Base-by-base conservation (phyloP, 768 basidiomycete genomes). In the Boletus tomentosulus region DNA sequence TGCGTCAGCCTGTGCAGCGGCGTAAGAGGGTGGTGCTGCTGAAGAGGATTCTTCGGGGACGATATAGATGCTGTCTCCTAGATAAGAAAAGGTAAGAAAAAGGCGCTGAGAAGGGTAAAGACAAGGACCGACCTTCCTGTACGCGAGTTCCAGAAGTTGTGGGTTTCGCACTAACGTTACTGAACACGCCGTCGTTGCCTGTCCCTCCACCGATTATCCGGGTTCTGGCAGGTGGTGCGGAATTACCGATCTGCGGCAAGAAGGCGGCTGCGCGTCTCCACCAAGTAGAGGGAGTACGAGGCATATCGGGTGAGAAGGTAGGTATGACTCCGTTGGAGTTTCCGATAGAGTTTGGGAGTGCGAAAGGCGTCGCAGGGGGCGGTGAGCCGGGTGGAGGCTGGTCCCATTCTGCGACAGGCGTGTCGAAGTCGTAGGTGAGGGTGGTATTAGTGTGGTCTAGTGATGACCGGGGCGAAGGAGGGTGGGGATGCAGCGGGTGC, bases 161-260 rank as follows among this genome's bases (percentile, higher is more conserved):
- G 1, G 87, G 87, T 64, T 97, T 96, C 15, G 96, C 96, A 38
- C 84, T 85, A n/a, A 98, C 83, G 68, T 98, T 98, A 31, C 85
- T 88, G 70, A 98, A 98, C 22, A 98, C 95, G 16, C 95, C 96
- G 55, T 95, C 93, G 60, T 94, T 93, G 46, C 78, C 72, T 11
- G 76, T 76, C 8, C 88, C 89, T 34, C 84, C 82, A 28, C 89
- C 89, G 6, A 88, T 67, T 16, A 51, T 19, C n/a, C 30, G 57
- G 6, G 53, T 27, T 46, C 58, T 52, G 22, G 70, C 71, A 15
- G 78, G 78, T 24, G 71, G 66, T 34, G 75, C 44, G 51, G 74
- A 59, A 31, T 62, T 57, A n/a, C 80, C 78, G 4, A 82, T 60
- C 50, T 73, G 78, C 15, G 74, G 86, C 22, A 89, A 70, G n/a